phyloP scores from a whole-genome alignment of 768 basidiomycete species.

The Amanita rimosa region DNA sequence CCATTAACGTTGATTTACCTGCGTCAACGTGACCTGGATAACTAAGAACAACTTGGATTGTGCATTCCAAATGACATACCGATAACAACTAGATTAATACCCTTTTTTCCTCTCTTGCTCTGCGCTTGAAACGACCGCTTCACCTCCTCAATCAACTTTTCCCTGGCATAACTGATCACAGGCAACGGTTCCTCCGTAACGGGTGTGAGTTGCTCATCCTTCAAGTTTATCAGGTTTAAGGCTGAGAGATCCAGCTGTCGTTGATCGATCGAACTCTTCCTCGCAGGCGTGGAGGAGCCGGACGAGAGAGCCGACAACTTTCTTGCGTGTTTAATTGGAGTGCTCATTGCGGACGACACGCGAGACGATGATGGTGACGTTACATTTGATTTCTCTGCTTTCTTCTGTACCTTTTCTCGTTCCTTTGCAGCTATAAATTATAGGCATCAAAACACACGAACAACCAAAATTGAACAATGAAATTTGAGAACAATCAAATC shows the following conservation, averaged over 20 bases:
- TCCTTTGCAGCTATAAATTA: slow-evolving; percentile 63
- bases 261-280: slow-evolving; percentile 30
- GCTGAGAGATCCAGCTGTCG: slow-evolving; percentile 64
- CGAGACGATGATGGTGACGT: slow-evolving; percentile 34
- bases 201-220: slow-evolving; percentile 24
- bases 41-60: not conserved
- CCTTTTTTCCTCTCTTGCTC: slow-evolving; percentile 46
- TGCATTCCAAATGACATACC: slow-evolving; percentile 35
- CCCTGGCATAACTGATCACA: slow-evolving; percentile 57
- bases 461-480: slow-evolving; percentile 14
- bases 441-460: slow-evolving; percentile 22
- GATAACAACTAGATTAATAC: slow-evolving; percentile 82
- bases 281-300: slow-evolving; percentile 32
- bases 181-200: slow-evolving; percentile 42
- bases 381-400: slow-evolving; percentile 31
- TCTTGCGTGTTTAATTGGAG: slow-evolving; percentile 31
- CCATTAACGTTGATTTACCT: slow-evolving; percentile 97
- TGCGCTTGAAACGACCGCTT: slow-evolving; percentile 35
- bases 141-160: slow-evolving; percentile 80
- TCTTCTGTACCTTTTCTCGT: slow-evolving; percentile 54
- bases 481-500: slow-evolving; percentile 8
- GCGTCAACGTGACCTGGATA: slow-evolving; percentile 91
- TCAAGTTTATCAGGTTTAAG: slow-evolving; percentile 50
- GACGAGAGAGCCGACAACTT: slow-evolving; percentile 24
- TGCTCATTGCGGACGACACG: slow-evolving; percentile 30